phyloP scores from a whole-genome alignment of 306 rosid species.

The Comarum palustre region DNA sequence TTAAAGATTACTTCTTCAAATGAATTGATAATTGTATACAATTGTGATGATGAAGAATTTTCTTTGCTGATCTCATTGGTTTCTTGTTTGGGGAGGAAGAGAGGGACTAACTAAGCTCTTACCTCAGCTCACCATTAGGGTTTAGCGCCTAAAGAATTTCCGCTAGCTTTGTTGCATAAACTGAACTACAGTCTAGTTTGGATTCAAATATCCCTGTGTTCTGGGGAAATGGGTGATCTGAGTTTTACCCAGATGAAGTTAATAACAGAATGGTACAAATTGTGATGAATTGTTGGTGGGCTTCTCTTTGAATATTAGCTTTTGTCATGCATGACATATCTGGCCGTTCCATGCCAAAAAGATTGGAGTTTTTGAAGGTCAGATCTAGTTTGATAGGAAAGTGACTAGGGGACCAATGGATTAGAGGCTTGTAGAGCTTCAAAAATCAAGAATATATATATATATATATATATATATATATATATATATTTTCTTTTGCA shows the following conservation, averaged over 20 bases:
- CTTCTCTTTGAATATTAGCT: neutral
- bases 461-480: no score
- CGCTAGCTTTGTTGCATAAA: neutral
- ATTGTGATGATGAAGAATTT: no score
- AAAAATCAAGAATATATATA: neutral
- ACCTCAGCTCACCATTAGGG: neutral
- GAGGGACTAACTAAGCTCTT: constrained; percentile 1
- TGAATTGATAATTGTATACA: no score
- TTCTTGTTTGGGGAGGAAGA: constrained; percentile 11
- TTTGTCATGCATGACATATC: constrained; percentile 10
- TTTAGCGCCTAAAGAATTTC: neutral
- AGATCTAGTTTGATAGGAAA: constrained; percentile 30
- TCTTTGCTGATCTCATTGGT: constrained; percentile 13
- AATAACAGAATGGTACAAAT: neutral
- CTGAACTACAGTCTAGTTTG: neutral
- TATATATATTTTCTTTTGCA: neutral
- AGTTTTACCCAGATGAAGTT: neutral
- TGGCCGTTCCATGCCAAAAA: constrained; percentile 23
- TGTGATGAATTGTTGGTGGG: constrained; percentile 6
- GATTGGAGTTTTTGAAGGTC: constrained; percentile 24
- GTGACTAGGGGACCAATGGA: constrained; percentile 26
- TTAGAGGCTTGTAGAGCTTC: neutral
- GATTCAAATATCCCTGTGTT: neutral
- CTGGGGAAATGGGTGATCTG: neutral
- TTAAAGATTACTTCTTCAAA: no score